phyloP scores from a whole-genome alignment of 352 stramenopile species.

The Pythium phragmiticola region DNA sequence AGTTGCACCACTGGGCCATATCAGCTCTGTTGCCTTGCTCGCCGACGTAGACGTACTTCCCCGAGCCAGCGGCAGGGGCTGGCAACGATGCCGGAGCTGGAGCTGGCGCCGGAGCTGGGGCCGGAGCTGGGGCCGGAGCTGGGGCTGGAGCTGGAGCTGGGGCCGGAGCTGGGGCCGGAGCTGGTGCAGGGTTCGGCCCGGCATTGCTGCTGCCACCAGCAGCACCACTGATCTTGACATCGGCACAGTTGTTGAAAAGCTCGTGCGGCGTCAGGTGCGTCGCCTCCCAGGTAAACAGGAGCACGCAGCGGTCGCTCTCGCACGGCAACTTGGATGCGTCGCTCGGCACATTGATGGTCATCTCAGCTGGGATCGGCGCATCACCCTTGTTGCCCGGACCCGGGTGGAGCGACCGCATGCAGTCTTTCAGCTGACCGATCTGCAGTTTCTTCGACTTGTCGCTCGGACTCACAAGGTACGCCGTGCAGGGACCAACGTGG shows the following conservation, averaged over 20 bases:
- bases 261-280: slow-evolving; percentile 24
- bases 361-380: slow-evolving; percentile 24
- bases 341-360: slow-evolving; percentile 25
- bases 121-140: background rate
- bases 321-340: slow-evolving; percentile 23
- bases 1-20: slow-evolving; percentile 39
- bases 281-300: slow-evolving; percentile 27
- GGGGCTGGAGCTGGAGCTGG: background rate
- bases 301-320: slow-evolving; percentile 27
- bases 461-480: slow-evolving; percentile 20
- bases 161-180: background rate
- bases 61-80: background rate
- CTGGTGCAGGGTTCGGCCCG: background rate
- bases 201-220: background rate
- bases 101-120: background rate
- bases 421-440: slow-evolving; percentile 25
- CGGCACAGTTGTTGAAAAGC: slow-evolving; percentile 29
- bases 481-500: slow-evolving; percentile 21
- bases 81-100: background rate
- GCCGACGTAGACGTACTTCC: slow-evolving; percentile 35
- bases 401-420: slow-evolving; percentile 27
- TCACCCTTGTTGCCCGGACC: slow-evolving; percentile 22
- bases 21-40: slow-evolving; percentile 8
- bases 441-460: slow-evolving; percentile 25
- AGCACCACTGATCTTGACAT: slow-evolving; percentile 21